A percentile compares a stretch with the other conserved stretches of the same genome.
Evolutionary conservation across 139 green algal species (phyloP).

Genomic region (Tetradesmus lagerheimii): DNA sequence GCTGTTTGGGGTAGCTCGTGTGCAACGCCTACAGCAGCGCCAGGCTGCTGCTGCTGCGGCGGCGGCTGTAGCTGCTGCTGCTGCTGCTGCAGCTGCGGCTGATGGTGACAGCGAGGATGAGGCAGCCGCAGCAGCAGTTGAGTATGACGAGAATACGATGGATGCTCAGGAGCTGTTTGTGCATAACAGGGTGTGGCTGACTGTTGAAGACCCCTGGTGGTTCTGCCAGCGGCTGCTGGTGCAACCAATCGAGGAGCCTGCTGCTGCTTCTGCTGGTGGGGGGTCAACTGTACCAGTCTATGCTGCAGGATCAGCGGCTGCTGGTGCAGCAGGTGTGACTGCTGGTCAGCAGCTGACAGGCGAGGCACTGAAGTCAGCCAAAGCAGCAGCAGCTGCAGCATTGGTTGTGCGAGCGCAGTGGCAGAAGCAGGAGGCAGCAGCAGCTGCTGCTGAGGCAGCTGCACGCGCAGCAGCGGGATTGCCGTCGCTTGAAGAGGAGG

Average conservation of each 20-base stretch:
- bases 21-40: not conserved
- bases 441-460: constrained; percentile 21
- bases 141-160: constrained; percentile 23
- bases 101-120: not conserved
- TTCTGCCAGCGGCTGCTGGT: constrained; percentile 30
- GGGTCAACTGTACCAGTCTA: not conserved
- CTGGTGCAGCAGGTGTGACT: not conserved
- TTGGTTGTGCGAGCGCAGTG: not conserved
- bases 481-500: not conserved
- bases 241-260: not conserved
- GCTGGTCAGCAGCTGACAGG: not conserved
- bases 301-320: not conserved
- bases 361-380: not conserved
- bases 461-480: not conserved
- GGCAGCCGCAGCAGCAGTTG: constrained; percentile 12
- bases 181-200: constrained; percentile 31
- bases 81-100: not conserved
- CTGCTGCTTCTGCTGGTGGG: not conserved
- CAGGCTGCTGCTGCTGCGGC: not conserved
- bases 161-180: constrained; percentile 42
- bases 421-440: constrained; percentile 32
- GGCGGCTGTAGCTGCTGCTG: not conserved
- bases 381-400: constrained; percentile 39
- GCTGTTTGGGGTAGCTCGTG: not conserved
- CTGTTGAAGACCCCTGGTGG: constrained; percentile 36